A percentile compares a stretch with the other conserved stretches of the same genome.
Conservation (phyloP, 192 early-diverging fungal genomes). For the Entomortierella chlamydospora region DNA sequence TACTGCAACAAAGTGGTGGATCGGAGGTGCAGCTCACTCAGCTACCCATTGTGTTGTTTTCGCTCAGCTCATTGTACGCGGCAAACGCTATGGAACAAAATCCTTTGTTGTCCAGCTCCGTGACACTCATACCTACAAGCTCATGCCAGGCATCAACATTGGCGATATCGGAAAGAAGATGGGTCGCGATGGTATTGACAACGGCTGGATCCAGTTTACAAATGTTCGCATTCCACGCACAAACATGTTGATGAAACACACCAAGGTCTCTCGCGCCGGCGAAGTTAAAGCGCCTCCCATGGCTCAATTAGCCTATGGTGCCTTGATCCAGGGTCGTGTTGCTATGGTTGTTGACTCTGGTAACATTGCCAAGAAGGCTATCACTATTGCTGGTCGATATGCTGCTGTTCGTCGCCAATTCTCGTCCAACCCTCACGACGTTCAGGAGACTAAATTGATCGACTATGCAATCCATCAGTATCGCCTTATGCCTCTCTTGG, state of each 20-base stretch:
- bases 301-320: conserved; percentile 89
- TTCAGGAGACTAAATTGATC: conserved; percentile 86
- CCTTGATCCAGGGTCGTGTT: conserved; percentile 86
- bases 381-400: conserved; percentile 92
- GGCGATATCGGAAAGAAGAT: conserved; percentile 96
- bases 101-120: conserved; percentile 91
- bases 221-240: conserved; percentile 90
- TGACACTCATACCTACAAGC: conserved; percentile 79
- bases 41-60: conserved; percentile 86
- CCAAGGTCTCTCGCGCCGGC: conserved; percentile 85
- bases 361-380: conserved; percentile 88
- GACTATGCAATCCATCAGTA: conserved; percentile 96
- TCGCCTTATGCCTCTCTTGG: conserved; percentile 91
- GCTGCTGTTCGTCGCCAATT: conserved; percentile 94
- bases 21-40: conserved; percentile 93
- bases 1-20: conserved; percentile 96
- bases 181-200: conserved; percentile 92
- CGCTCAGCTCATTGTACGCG: conserved; percentile 86
- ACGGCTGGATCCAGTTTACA: conserved; percentile 94
- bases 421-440: conserved; percentile 65
- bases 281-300: conserved; percentile 84
- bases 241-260: conserved; percentile 95
- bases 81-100: conserved; percentile 86
- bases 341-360: conserved; percentile 88
- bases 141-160: conserved; percentile 88